Base-by-base conservation (phyloP, 192 early-diverging fungal genomes). In the Coemansia sp. region DNA sequence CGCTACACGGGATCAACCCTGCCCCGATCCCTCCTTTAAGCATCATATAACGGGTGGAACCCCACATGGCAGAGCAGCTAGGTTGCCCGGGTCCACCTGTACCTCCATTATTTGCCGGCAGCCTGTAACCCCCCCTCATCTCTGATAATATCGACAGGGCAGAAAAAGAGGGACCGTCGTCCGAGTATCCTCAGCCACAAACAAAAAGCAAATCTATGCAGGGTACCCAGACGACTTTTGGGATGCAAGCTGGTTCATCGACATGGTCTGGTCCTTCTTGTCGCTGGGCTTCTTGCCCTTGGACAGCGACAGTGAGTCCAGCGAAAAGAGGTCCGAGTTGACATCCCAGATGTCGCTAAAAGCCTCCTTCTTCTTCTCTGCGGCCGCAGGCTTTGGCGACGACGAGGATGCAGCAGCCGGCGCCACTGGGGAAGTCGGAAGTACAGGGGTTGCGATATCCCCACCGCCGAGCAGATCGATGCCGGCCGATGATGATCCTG, bases 131-230 rank as follows among this genome's bases (percentile, higher is more conserved):
- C n/a, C n/a, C n/a, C n/a, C n/a, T n/a, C n/a, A n/a, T n/a, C n/a
- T n/a, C n/a, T n/a, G n/a, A n/a, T n/a, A n/a, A n/a, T n/a, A n/a
- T n/a, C n/a, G n/a, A n/a, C n/a, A n/a, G n/a, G n/a, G n/a, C n/a
- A n/a, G n/a, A n/a, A n/a, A n/a, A n/a, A n/a, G n/a, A 84, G 53
- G 93, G 93, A 8, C 84, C 82, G 33, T 83, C 83, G 64, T 96
- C 86, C 36, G 31, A 32, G n/a, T n/a, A n/a, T n/a, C n/a, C n/a
- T n/a, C n/a, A n/a, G n/a, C n/a, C n/a, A n/a, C n/a, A n/a, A n/a
- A n/a, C n/a, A n/a, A n/a, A n/a, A n/a, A n/a, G 31, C 31, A 34
- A 54, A 38, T n/a, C 51, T 42, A 43, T 5, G 17, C 13, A 17
- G 17, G 27, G 27, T 19, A 13, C 20, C 50, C 25, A 17, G 39